Conservation (phyloP, 305 asterid genomes). For the Solanum hybrid region DNA sequence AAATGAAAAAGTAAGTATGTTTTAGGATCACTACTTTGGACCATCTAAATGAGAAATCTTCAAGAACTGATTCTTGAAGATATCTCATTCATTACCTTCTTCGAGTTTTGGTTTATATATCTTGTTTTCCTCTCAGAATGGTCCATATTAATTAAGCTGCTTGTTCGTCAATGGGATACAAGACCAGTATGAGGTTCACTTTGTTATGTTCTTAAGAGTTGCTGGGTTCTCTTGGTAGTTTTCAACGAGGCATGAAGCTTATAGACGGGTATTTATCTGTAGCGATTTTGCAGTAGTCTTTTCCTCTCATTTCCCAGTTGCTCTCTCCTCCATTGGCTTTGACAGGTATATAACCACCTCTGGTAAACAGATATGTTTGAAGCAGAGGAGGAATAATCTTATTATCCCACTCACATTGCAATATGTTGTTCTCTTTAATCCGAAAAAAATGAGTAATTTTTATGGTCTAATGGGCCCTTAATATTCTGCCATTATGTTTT, state of each 20-base stretch:
- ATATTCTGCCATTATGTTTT: background rate
- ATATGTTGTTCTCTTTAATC: background rate
- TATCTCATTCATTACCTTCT: background rate
- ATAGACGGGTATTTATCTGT: background rate
- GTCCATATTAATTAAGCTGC: background rate
- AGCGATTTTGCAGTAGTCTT: background rate
- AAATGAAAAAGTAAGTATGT: background rate
- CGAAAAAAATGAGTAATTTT: background rate
- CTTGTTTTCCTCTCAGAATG: background rate
- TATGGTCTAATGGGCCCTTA: background rate
- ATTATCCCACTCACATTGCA: background rate
- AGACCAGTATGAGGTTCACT: background rate
- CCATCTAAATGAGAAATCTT: background rate
- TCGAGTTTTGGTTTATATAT: background rate
- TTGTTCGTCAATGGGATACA: background rate
- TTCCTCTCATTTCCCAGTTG: background rate
- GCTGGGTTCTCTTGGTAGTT: background rate
- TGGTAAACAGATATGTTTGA: background rate
- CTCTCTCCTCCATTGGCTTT: background rate
- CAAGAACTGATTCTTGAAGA: background rate
- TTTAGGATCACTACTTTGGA: background rate
- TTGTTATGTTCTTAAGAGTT: background rate
- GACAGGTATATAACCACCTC: background rate
- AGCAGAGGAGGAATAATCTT: background rate
- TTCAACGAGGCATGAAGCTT: background rate